Percentiles rank a stretch among this genome's conserved stretches.
These are phyloP conservation scores for Dryadomyces sulphureus DNA, from an alignment of 2,329 filamentous ascomycete species.

Conservation along the genomic window DNA sequence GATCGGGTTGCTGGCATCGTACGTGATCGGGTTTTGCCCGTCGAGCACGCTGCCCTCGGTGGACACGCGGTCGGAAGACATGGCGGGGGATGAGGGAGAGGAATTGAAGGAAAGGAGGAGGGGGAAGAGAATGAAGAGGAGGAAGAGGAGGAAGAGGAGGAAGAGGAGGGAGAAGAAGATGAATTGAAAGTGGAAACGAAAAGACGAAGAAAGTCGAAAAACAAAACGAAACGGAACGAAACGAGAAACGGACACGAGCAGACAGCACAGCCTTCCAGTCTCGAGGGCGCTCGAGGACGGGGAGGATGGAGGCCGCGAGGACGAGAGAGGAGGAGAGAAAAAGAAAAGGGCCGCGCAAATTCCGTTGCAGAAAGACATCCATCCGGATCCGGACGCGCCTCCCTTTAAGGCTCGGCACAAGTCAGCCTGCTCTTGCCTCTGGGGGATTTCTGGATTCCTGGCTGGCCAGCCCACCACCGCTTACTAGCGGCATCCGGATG, in stretches of 20 bases:
- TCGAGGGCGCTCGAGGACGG: not conserved
- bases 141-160: not conserved
- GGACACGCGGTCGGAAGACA: constrained; percentile 11
- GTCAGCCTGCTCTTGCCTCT: too few relatives aligned
- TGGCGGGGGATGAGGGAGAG: constrained; percentile 2
- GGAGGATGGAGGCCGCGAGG: not conserved
- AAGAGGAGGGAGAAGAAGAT: not conserved
- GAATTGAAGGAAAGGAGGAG: not conserved
- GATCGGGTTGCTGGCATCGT: constrained; percentile 50
- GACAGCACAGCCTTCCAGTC: too few relatives aligned
- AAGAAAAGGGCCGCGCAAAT: too few relatives aligned
- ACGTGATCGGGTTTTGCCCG: constrained; percentile 45
- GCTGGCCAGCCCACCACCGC: too few relatives aligned
- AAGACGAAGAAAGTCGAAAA: too few relatives aligned
- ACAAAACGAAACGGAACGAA: not conserved
- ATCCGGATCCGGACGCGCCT: too few relatives aligned
- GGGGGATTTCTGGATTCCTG: too few relatives aligned
- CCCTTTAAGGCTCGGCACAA: too few relatives aligned
- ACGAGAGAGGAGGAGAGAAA: not conserved
- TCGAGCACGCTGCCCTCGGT: constrained; percentile 42
- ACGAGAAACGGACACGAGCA: too few relatives aligned
- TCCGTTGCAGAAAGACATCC: too few relatives aligned
- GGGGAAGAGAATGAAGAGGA: not conserved
- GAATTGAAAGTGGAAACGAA: not conserved
- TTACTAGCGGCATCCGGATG: too few relatives aligned